Base-by-base conservation (phyloP, 2,329 filamentous ascomycete species). In the Phialemonium atrogriseum region DNA sequence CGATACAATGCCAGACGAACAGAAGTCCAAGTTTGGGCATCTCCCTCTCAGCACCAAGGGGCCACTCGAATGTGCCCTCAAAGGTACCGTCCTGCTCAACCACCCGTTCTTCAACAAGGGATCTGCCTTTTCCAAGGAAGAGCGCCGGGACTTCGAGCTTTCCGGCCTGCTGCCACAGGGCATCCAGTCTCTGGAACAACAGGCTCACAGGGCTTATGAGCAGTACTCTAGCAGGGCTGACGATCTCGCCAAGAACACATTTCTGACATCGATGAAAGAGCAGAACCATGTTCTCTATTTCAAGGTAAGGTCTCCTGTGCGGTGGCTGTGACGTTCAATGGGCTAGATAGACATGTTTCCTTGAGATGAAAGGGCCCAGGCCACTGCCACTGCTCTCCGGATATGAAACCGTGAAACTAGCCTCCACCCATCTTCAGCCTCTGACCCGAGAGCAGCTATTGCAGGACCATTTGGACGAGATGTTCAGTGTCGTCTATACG, bases 401-500 rank as follows among this genome's bases (percentile, higher is more conserved):
- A n/a, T n/a, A n/a, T n/a, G n/a, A n/a, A n/a, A n/a, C n/a, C n/a
- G n/a, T n/a, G n/a, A n/a, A n/a, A n/a, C n/a, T n/a, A n/a, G n/a
- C n/a, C n/a, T n/a, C n/a, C n/a, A n/a, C n/a, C n/a, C n/a, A n/a
- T n/a, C n/a, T n/a, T n/a, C n/a, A n/a, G n/a, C n/a, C n/a, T n/a
- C n/a, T n/a, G n/a, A n/a, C n/a, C n/a, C n/a, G n/a, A n/a, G n/a
- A n/a, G n/a, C n/a, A 85, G 72, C 67, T 93, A 8, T 66, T 91
- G 7, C 70, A 84, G 50, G 75, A 83, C 5, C 80, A 94, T 46
- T 59, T 94, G 13, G 78, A 83, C 41, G 85, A 94, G 50, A 91
- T 94, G 83, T 88, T 93, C 49, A 77, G 80, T 24, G 64, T 94
- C n/a, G 84, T 94, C 17, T 94, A 94, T 50, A 94, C 87, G 0